phyloP scores from a whole-genome alignment of 1,284 basidiomycete genomes.

The Chiua sp. region DNA sequence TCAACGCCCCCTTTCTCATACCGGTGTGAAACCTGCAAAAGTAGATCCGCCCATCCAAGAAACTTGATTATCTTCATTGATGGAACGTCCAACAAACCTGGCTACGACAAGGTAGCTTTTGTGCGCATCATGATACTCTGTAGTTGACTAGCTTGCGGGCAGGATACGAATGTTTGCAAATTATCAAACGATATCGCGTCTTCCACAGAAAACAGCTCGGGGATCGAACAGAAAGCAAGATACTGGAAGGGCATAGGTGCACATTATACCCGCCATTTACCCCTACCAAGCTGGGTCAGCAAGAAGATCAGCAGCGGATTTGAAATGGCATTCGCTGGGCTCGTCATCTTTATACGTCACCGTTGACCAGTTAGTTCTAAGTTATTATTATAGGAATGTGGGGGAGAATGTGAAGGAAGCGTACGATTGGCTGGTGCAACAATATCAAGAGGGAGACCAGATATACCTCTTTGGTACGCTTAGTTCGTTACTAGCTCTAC shows the following conservation, averaged over 20 bases:
- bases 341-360: background rate
- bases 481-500: conserved; percentile 25
- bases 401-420: conserved; percentile 31
- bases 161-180: conserved; percentile 1
- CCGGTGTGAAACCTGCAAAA: too few species aligned
- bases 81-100: too few species aligned
- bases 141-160: background rate
- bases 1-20: background rate
- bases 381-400: conserved; percentile 3
- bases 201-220: background rate
- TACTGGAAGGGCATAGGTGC: conserved; percentile 2
- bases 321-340: conserved; percentile 11
- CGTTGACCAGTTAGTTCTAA: background rate
- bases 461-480: conserved; percentile 45
- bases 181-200: background rate
- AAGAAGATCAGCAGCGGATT: background rate
- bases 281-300: background rate
- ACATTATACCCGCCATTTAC: background rate
- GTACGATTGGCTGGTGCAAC: conserved; percentile 42
- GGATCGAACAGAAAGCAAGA: background rate
- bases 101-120: conserved; percentile 1
- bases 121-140: background rate
- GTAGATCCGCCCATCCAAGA: too few species aligned
- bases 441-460: conserved; percentile 38
- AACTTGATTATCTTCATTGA: too few species aligned